These are phyloP conservation scores for Chytriomyces sp. DNA, from an alignment of 192 early-diverging fungal species.

Conservation along the genomic window DNA sequence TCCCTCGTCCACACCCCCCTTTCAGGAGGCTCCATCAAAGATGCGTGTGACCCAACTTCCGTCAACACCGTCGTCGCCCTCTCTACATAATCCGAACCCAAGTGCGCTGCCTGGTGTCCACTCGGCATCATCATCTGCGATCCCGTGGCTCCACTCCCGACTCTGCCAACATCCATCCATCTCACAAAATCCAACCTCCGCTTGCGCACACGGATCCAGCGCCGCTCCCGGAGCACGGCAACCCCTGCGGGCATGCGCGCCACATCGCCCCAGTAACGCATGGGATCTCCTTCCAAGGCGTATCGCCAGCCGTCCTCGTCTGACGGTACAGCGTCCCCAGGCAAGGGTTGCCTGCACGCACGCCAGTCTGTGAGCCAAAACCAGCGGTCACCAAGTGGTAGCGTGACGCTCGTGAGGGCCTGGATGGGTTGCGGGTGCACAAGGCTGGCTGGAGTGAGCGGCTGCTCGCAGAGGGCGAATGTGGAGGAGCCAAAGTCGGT, in stretches of 20 bases:
- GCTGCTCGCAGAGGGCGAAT: background rate
- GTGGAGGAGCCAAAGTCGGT: background rate
- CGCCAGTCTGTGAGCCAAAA: slow-evolving; percentile 84
- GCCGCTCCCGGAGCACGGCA: slow-evolving; percentile 68
- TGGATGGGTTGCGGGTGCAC: too few relatives aligned
- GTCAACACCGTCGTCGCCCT: slow-evolving; percentile 26
- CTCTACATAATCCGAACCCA: slow-evolving; percentile 36
- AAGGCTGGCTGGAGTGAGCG: too few relatives aligned
- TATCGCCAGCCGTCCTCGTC: slow-evolving; percentile 74
- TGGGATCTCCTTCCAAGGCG: slow-evolving; percentile 49
- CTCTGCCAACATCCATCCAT: too few relatives aligned
- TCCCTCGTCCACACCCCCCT: slow-evolving; percentile 28
- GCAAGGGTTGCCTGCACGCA: too few relatives aligned
- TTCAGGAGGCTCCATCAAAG: slow-evolving; percentile 2
- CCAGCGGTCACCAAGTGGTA: too few relatives aligned
- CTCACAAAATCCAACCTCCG: slow-evolving; percentile 57
- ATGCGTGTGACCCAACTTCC: background rate
- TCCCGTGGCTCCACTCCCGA: background rate
- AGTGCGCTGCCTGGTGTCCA: too few relatives aligned
- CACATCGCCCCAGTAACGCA: background rate
- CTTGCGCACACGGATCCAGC: slow-evolving; percentile 82
- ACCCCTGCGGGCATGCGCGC: slow-evolving; percentile 38
- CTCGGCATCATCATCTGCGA: too few relatives aligned
- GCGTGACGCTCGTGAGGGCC: too few relatives aligned
- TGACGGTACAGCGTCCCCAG: too few relatives aligned